These are phyloP conservation scores for Candida sanyaensis DNA, from an alignment of 1,139 yeast species.

Conservation along the genomic window DNA sequence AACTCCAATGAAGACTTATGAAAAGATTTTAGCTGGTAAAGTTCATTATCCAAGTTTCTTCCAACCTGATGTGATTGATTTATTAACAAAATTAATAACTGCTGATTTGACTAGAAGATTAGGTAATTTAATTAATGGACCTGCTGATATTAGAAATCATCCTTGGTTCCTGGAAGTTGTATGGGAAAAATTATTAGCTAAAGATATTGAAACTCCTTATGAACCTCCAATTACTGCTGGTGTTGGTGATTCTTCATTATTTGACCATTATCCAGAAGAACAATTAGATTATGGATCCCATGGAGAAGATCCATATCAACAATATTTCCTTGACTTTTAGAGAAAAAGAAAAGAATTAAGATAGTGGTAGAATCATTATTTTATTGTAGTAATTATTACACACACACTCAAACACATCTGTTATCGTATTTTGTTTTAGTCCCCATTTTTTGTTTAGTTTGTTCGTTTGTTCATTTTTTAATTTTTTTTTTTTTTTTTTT, in stretches of 20 bases:
- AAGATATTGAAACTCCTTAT: conserved; percentile 63
- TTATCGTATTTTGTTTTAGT: no score
- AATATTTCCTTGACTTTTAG: conserved; percentile 52
- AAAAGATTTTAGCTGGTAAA: conserved; percentile 55
- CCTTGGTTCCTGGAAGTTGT: conserved; percentile 63
- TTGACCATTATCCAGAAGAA: conserved; percentile 60
- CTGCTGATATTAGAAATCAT: conserved; percentile 57
- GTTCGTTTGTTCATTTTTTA: background rate
- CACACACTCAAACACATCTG: no score
- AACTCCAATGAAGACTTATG: conserved; percentile 64
- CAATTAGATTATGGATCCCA: conserved; percentile 55
- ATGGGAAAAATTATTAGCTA: conserved; percentile 58
- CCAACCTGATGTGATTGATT: conserved; percentile 53
- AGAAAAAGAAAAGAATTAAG: background rate
- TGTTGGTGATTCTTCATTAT: conserved; percentile 63
- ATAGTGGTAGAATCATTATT: background rate
- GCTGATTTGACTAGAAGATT: conserved; percentile 57
- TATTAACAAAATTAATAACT: conserved; percentile 51
- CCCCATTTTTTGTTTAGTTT: background rate
- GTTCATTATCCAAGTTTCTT: conserved; percentile 52
- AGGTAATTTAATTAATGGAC: conserved; percentile 60
- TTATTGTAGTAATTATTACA: background rate
- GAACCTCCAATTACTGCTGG: conserved; percentile 66
- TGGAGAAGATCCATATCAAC: conserved; percentile 53
- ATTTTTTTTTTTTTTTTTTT: conserved; percentile 1